Evolutionary conservation across 169 alveolate genomes (phyloP).

Genomic region (Cryptosporidium parvum): DNA sequence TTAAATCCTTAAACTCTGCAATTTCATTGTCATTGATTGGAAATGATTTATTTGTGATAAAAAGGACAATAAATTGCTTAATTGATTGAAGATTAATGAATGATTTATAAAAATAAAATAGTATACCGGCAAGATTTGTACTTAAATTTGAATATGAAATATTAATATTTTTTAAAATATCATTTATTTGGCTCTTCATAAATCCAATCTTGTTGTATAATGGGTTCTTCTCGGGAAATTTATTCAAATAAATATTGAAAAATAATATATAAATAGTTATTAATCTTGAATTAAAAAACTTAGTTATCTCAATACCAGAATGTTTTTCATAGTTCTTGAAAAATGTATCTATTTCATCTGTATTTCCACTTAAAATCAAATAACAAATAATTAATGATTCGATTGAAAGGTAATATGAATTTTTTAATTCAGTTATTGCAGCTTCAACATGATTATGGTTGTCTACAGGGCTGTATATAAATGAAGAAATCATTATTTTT

Average conservation of each 20-base stretch:
- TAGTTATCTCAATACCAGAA: not conserved
- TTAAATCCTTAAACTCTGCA: not conserved
- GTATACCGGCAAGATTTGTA: not conserved
- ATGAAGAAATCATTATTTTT: constrained; percentile 37
- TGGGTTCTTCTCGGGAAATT: constrained; percentile 25
- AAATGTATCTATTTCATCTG: not conserved
- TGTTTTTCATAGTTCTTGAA: not conserved
- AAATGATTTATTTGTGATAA: not conserved
- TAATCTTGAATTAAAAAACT: constrained; percentile 16
- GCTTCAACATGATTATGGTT: not conserved
- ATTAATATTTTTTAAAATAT: not conserved
- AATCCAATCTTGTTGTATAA: not conserved
- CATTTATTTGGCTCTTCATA: not conserved
- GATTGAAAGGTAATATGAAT: constrained; percentile 23
- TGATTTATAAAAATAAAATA: constrained; percentile 45
- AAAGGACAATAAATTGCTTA: constrained; percentile 28
- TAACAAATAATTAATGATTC: constrained; percentile 35
- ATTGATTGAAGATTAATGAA: constrained; percentile 40
- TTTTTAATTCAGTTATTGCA: constrained; percentile 8
- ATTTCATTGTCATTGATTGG: not conserved
- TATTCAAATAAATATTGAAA: constrained; percentile 17
- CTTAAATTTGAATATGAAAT: constrained; percentile 31
- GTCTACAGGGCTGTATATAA: no score
- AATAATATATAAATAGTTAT: not conserved
- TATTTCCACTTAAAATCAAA: constrained; percentile 23